These are phyloP conservation scores for Boletus rubropictus DNA, from an alignment of 768 basidiomycete species.

Conservation along the genomic window DNA sequence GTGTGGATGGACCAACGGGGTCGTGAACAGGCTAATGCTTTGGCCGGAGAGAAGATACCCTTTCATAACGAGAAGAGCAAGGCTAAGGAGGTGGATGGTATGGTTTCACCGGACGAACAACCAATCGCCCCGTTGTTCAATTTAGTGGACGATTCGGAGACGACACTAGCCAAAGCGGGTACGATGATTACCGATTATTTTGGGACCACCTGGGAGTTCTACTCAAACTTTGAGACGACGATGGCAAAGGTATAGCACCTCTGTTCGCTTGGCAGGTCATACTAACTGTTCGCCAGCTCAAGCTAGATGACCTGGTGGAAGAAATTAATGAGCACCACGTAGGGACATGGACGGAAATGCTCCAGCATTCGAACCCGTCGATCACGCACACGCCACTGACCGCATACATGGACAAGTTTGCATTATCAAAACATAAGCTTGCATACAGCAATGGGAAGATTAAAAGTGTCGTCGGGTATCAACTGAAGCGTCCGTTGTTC, in stretches of 20 bases:
- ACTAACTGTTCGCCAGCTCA: constrained; percentile 38
- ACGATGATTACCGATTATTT: constrained; percentile 65
- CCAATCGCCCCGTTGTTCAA: constrained; percentile 78
- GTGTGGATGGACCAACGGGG: constrained; percentile 66
- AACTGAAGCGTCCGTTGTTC: constrained; percentile 57
- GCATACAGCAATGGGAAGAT: constrained; percentile 69
- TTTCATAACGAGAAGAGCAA: constrained; percentile 62
- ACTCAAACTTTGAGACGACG: constrained; percentile 62
- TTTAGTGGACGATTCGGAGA: constrained; percentile 73
- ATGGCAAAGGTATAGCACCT: constrained; percentile 50
- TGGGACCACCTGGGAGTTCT: constrained; percentile 76
- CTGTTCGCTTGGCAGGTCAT: background rate
- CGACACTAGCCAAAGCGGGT: constrained; percentile 61
- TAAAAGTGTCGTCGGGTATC: constrained; percentile 66
- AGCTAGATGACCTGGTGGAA: constrained; percentile 64
- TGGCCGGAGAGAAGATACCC: constrained; percentile 40
- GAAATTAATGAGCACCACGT: constrained; percentile 85
- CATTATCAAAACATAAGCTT: constrained; percentile 63
- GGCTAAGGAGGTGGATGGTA: constrained; percentile 56
- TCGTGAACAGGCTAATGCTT: constrained; percentile 53
- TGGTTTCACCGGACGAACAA: constrained; percentile 49
- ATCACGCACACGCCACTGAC: constrained; percentile 65
- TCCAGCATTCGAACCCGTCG: constrained; percentile 62
- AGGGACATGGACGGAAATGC: constrained; percentile 77
- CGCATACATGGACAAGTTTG: constrained; percentile 74